These are phyloP conservation scores for Zygnema circumcarinatum DNA, from an alignment of 139 green algal genomes.

Conservation along the genomic window DNA sequence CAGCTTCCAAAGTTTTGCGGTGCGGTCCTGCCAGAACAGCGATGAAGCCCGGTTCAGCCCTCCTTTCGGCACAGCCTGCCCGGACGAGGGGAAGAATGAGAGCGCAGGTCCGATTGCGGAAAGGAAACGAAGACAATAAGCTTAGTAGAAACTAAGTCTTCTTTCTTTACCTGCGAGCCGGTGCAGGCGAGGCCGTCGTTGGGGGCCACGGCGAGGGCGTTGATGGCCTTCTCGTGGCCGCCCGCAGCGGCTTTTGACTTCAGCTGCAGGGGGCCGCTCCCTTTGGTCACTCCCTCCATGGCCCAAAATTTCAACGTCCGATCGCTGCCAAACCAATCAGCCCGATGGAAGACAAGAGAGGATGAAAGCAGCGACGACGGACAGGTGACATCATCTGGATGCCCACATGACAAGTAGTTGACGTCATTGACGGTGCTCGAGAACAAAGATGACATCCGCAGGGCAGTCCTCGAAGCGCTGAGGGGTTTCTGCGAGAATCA, in stretches of 20 bases:
- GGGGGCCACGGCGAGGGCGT: slow-evolving; percentile 85
- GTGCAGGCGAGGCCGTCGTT: slow-evolving; percentile 77
- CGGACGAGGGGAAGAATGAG: neutral
- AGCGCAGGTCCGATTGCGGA: neutral
- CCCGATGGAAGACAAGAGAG: neutral
- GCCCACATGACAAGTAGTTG: too few species aligned
- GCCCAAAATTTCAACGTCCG: slow-evolving; percentile 74
- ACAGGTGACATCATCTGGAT: too few species aligned
- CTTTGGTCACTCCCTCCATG: neutral
- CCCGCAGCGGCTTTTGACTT: slow-evolving; percentile 75
- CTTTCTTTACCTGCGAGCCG: slow-evolving; percentile 66
- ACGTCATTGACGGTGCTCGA: too few species aligned
- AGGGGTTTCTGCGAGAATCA: too few species aligned
- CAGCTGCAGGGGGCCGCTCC: slow-evolving; percentile 63
- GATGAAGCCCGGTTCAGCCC: too few species aligned
- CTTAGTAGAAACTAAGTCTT: too few species aligned
- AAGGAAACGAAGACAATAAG: too few species aligned
- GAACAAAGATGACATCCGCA: too few species aligned
- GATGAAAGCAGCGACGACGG: too few species aligned
- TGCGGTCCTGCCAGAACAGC: slow-evolving; percentile 88
- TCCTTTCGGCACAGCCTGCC: too few species aligned
- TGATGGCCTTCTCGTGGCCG: slow-evolving; percentile 98
- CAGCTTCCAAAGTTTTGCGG: slow-evolving; percentile 84
- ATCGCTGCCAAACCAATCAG: slow-evolving; percentile 15
- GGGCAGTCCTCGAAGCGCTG: too few species aligned